phyloP scores from a whole-genome alignment of 805 yeast species.

The Jamesozyma spencerorum region DNA sequence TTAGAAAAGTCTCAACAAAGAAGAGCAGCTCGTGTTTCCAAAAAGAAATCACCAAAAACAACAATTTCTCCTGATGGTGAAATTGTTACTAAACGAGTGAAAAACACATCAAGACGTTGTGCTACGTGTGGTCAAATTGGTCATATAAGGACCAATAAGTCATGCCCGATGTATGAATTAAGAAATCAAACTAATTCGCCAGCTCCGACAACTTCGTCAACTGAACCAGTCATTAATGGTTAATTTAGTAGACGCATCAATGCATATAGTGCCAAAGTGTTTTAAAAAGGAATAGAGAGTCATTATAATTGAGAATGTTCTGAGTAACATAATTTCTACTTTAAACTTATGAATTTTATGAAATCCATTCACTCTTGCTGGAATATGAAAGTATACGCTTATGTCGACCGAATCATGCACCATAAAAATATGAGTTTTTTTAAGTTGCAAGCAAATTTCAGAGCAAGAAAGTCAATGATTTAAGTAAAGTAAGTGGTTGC shows the following conservation, averaged over 20 bases:
- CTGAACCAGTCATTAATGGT: too few relatives aligned
- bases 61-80: slow-evolving; percentile 15
- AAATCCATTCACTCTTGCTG: too few relatives aligned
- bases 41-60: slow-evolving; percentile 25
- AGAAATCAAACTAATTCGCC: slow-evolving; percentile 2
- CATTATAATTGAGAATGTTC: neutral
- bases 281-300: too few relatives aligned
- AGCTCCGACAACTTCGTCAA: neutral
- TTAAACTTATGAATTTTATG: too few relatives aligned
- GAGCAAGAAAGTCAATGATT: too few relatives aligned
- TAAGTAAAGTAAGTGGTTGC: too few relatives aligned
- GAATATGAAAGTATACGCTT: too few relatives aligned
- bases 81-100: slow-evolving; percentile 10
- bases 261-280: too few relatives aligned
- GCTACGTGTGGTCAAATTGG: slow-evolving; percentile 94
- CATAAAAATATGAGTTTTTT: too few relatives aligned
- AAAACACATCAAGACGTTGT: slow-evolving; percentile 62
- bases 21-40: slow-evolving; percentile 47
- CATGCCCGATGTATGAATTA: slow-evolving; percentile 76
- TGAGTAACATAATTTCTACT: too few relatives aligned
- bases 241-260: neutral
- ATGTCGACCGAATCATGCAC: too few relatives aligned
- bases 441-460: too few relatives aligned
- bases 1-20: slow-evolving; percentile 69
- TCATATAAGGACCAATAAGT: slow-evolving; percentile 78